Evolutionary conservation across 225 moss, liverwort and hornwort species (phyloP), one percentile per base, ranked within the genome.

Genomic region (Sphagnum tenellum): DNA sequence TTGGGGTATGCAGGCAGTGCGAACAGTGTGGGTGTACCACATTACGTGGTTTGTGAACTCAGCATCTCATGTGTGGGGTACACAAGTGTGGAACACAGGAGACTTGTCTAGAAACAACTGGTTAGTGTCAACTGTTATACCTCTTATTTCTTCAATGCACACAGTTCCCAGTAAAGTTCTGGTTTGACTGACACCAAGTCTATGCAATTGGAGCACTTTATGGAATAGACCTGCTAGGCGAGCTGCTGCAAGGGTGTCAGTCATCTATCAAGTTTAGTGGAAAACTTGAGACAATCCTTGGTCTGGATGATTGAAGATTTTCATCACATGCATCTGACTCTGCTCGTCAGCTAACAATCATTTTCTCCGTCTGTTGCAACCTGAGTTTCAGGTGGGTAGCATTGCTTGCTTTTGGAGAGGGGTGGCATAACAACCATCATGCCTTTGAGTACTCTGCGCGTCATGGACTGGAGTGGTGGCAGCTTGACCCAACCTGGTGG

Each of bases 341-440:
- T 29, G 29, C 1, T 29, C 29, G 29, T 29, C 29, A 29, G 29
- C 29, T 29, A 29, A 29, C 29, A 29, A 29, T 29, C 29, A 29
- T 29, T 29, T 29, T 29, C 29, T 29, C 29, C 29, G 1, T 29
- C 29, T 29, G 29, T 29, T 29, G 29, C 29, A 29, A 29, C 29
- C 29, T 52, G 9, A 52, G 9, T 52, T 6, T 6, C 78, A 98
- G 96, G 96, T 98, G 92, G 96, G 96, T 98, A 50, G 96, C 96
- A 2, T 58, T 93, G 72, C 90, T 98, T 57, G 96, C 96, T 2
- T 98, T 98, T 54, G 96, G 96, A 45, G 96, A 98, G 71, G 96
- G 96, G 4, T 98, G 96, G 96, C 96, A 98, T 58, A 98, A 98
- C 48, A 98, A 98, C 66, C 96, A 98, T 61, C 96, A 98, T 45